These are phyloP conservation scores for Rhodomyrtus tomentosa DNA, from an alignment of 345 rosid species.

Conservation along the genomic window DNA sequence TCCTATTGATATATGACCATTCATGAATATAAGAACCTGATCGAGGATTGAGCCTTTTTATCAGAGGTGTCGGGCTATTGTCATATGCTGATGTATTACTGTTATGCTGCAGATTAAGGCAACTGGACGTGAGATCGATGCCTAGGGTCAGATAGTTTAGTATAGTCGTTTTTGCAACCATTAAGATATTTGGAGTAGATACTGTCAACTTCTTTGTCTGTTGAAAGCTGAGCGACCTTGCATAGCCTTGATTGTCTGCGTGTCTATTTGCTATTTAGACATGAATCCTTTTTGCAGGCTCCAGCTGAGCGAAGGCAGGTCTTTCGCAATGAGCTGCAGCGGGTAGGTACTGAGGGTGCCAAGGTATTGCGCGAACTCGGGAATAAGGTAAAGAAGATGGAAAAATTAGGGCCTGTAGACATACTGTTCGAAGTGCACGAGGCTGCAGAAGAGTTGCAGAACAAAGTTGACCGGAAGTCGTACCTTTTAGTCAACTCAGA, in stretches of 20 bases:
- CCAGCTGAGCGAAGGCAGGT: conserved; percentile 70
- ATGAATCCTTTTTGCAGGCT: conserved; percentile 32
- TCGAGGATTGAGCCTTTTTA: background rate
- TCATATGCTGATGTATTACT: background rate
- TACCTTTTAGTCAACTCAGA: conserved; percentile 80
- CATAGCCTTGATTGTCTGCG: background rate
- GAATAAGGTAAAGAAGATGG: conserved; percentile 69
- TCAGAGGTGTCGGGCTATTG: background rate
- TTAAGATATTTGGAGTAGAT: background rate
- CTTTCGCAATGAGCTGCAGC: conserved; percentile 50
- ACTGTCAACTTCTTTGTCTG: background rate
- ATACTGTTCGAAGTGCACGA: conserved; percentile 52
- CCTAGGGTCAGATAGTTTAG: background rate
- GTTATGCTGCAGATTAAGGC: background rate
- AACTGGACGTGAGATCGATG: background rate
- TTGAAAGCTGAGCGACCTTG: background rate
- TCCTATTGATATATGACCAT: background rate
- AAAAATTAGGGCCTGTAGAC: conserved; percentile 53
- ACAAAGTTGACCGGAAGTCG: conserved; percentile 66
- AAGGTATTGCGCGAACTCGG: conserved; percentile 67
- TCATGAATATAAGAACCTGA: background rate
- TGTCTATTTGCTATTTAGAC: background rate
- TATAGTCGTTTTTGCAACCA: background rate
- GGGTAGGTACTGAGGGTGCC: conserved; percentile 67
- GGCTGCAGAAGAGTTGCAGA: conserved; percentile 77